A percentile compares a stretch with the other conserved stretches of the same genome.
Conservation (phyloP, 139 green algal genomes). For the Chlamydomonas urium region DNA sequence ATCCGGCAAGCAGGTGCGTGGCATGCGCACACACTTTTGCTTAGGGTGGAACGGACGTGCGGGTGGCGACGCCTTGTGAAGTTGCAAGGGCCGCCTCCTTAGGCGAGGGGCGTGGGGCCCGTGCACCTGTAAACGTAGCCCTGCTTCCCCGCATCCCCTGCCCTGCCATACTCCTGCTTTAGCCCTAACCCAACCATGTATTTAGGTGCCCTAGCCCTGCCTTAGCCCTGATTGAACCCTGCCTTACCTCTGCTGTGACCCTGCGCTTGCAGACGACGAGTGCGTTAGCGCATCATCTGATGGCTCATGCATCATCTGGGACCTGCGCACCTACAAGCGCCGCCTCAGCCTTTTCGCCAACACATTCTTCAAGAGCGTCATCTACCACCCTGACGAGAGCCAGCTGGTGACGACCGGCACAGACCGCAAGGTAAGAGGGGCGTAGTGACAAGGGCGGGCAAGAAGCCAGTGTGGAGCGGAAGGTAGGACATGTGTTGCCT, state of each 20-base stretch:
- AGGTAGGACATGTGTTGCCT: too few species aligned
- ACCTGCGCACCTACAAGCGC: slow-evolving; percentile 65
- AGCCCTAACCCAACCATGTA: too few species aligned
- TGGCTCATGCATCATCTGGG: slow-evolving; percentile 86
- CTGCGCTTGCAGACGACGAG: slow-evolving; percentile 53
- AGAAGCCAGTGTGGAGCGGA: too few species aligned
- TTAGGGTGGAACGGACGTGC: not conserved
- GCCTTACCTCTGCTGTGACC: too few species aligned
- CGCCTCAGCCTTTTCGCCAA: slow-evolving; percentile 67
- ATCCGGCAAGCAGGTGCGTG: too few species aligned
- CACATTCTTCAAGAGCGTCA: slow-evolving; percentile 74
- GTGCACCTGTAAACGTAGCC: too few species aligned
- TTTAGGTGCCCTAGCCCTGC: not conserved
- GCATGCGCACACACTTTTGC: not conserved
- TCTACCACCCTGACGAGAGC: slow-evolving; percentile 78
- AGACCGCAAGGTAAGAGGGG: slow-evolving; percentile 70
- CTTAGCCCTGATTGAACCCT: not conserved
- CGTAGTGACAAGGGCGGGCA: too few species aligned
- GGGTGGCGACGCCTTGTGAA: not conserved
- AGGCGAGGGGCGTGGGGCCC: too few species aligned
- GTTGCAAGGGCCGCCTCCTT: too few species aligned
- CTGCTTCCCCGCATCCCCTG: too few species aligned
- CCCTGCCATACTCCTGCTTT: too few species aligned
- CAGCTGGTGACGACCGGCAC: slow-evolving; percentile 69
- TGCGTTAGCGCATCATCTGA: slow-evolving; percentile 69